Conservation (phyloP, 2,329 filamentous ascomycete genomes). For the Xylaria sp. region DNA sequence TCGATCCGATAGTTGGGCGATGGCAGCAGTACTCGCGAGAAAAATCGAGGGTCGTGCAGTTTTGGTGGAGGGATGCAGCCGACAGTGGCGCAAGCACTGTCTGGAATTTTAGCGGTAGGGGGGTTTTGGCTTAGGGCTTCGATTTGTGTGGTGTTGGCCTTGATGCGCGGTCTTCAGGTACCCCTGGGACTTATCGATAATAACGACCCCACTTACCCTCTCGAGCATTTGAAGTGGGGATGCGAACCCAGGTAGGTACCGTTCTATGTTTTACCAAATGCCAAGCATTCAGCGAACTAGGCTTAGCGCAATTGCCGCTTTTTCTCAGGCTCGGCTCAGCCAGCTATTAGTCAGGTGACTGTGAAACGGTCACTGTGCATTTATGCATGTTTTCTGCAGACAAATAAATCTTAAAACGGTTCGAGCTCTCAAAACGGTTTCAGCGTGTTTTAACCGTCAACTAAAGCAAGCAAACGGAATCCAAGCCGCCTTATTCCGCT, state of each 20-base stretch:
- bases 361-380: too few species aligned
- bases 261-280: too few species aligned
- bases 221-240: too few species aligned
- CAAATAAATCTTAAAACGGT: too few species aligned
- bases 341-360: too few species aligned
- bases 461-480: not conserved
- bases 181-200: not conserved
- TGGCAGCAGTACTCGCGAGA: slow-evolving; percentile 26
- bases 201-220: not conserved
- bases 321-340: too few species aligned
- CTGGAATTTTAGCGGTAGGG: slow-evolving; percentile 32
- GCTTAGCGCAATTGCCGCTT: too few species aligned
- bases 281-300: too few species aligned
- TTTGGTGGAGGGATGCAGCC: slow-evolving; percentile 32
- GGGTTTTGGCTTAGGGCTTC: slow-evolving; percentile 41
- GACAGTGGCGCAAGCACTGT: slow-evolving; percentile 35
- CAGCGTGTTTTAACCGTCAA: not conserved
- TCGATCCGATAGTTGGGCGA: slow-evolving; percentile 31
- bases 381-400: too few species aligned
- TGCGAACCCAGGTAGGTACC: too few species aligned
- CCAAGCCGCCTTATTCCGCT: not conserved
- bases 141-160: slow-evolving; percentile 36
- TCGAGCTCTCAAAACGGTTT: not conserved
- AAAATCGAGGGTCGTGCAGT: slow-evolving; percentile 29
- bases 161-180: not conserved